Evolutionary conservation across 208 protist genomes (phyloP).

Genomic region (Novymonas esmeraldas): DNA sequence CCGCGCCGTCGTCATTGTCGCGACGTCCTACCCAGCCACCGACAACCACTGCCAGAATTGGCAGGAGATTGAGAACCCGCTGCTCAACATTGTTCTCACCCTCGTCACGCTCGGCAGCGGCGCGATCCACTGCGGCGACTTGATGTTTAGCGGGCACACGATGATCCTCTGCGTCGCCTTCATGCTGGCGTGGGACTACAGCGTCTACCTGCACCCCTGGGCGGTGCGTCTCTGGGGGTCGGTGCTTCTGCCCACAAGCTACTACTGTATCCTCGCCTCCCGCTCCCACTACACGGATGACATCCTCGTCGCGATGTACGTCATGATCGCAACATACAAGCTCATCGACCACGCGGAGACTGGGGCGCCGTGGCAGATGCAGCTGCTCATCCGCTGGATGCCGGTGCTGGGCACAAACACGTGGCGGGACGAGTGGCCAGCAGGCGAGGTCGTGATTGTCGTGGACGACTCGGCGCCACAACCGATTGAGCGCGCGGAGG

Average conservation of each 20-base stretch:
- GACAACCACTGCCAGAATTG: constrained; percentile 85
- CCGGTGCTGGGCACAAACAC: constrained; percentile 54
- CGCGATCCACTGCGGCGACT: constrained; percentile 88
- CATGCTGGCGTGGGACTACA: constrained; percentile 67
- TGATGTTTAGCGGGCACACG: constrained; percentile 92
- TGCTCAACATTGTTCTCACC: constrained; percentile 80
- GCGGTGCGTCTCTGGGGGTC: constrained; percentile 38
- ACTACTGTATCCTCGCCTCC: constrained; percentile 78
- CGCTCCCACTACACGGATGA: constrained; percentile 92
- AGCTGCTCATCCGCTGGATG: constrained; percentile 80
- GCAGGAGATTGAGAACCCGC: constrained; percentile 50
- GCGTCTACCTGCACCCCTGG: constrained; percentile 57
- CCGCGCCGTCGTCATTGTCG: constrained; percentile 66
- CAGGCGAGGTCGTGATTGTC: constrained; percentile 16
- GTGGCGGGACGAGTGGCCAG: constrained; percentile 12
- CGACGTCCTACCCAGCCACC: constrained; percentile 84
- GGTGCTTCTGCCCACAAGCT: constrained; percentile 49
- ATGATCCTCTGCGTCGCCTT: constrained; percentile 75
- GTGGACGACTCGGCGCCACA: neutral
- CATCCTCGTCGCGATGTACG: constrained; percentile 69
- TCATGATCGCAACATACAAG: constrained; percentile 68
- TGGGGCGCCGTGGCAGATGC: constrained; percentile 81
- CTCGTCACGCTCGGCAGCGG: constrained; percentile 78
- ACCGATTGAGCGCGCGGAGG: no score
- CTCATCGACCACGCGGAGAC: constrained; percentile 47